Conservation (phyloP, 2,329 filamentous ascomycete species). For the Metarhizium humberi region DNA sequence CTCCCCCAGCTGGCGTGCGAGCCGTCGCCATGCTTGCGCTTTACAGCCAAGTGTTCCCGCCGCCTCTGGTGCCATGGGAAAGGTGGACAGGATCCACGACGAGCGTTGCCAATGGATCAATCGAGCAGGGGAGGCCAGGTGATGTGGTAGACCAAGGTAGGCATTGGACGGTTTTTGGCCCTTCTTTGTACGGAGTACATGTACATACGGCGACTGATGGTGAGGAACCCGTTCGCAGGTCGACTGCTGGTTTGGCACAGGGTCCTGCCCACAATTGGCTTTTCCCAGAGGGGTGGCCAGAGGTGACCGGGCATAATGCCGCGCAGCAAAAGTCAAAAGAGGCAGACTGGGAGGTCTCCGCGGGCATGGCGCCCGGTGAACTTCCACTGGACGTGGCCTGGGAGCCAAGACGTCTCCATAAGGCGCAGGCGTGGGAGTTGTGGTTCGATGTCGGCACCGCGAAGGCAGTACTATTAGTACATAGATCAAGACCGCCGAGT, state of each 20-base stretch:
- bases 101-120: background rate
- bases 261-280: background rate
- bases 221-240: background rate
- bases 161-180: background rate
- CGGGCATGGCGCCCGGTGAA: background rate
- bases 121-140: background rate
- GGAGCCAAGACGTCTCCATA: too few species aligned
- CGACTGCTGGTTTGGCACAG: background rate
- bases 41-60: background rate
- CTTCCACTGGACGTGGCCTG: background rate
- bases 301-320: background rate
- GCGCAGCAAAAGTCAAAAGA: background rate
- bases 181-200: background rate
- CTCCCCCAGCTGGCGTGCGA: background rate
- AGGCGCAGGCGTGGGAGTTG: background rate
- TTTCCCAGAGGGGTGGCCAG: background rate
- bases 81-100: background rate
- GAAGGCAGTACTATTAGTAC: background rate
- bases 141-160: background rate
- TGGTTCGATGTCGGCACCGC: background rate
- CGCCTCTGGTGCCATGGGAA: background rate
- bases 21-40: background rate
- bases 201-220: background rate
- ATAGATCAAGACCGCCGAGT: slow-evolving; percentile 1
- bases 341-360: background rate